Base-by-base conservation (phyloP, 129 eudicot species). In the Chrysanthemum seticuspe region DNA sequence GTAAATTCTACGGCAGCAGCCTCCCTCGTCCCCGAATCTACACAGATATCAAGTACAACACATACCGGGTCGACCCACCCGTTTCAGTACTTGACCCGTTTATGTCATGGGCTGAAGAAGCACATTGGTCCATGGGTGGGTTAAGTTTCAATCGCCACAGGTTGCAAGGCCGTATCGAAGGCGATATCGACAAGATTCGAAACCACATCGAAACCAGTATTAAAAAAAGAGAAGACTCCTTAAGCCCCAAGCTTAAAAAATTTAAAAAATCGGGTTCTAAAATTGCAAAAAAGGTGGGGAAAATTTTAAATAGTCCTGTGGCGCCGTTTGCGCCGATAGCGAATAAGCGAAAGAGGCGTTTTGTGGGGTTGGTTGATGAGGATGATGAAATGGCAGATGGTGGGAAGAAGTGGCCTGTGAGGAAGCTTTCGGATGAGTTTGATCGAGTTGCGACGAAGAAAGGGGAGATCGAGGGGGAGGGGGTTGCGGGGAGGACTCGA, bases 51-150 rank as follows among this genome's bases (percentile, higher is more conserved):
- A 94, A 80, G 62, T 79, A 80, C 76, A 89, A 70, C 81, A 61
- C 77, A 1, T 76, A 72, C 0, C 78, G 97, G 59, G 86, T 94
- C 40, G 97, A 94, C 56, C 99, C 99, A 25, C 97, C 97, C 0
- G 71, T 64, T 5, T 67, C 99, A 0, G 91, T 94, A 9, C 64
- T 70, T 4, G 99, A 88, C 36, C 89, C 99, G 13, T 55, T 94
- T 0, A 70, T 94, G 82, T 73, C 87, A 44, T 94, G 99, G 99
- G 96, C 97, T 0, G 74, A 83, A 14, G 96, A 90, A 52, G 99
- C 99, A 3, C 99, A 90, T 65, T 90, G 97, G 99, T 90, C 96
- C 54, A 94, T 88, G 97, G 99, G 99, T 1, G 96, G 99, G 0
- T 78, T 88, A 3, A 84, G 85, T 80, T 18, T 76, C 72, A 71